Percentiles rank a stretch among this genome's conserved stretches.
Conservation (phyloP, 108 stramenopile species). For the Fragilaria crotonensis region DNA sequence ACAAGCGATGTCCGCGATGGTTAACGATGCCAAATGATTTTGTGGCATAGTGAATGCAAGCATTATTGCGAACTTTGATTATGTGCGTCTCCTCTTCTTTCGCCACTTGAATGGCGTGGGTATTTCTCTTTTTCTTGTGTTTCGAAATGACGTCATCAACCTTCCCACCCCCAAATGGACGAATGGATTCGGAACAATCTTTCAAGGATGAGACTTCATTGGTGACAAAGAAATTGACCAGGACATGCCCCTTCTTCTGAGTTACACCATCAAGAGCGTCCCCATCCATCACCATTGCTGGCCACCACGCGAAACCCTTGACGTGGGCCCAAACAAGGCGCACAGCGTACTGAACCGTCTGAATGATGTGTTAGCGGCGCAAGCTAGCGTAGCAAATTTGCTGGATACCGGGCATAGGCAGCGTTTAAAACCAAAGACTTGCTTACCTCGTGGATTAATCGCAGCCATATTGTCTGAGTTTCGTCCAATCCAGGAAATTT, state of each 20-base stretch:
- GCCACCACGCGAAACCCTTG: slow-evolving; percentile 75
- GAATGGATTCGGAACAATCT: slow-evolving; percentile 37
- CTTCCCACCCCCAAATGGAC: slow-evolving; percentile 37
- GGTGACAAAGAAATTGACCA: slow-evolving; percentile 53
- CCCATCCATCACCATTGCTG: slow-evolving; percentile 50
- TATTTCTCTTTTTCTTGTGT: slow-evolving; percentile 62
- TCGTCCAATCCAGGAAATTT: slow-evolving; percentile 11
- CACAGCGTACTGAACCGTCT: slow-evolving; percentile 30
- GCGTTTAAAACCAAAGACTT: too few species aligned
- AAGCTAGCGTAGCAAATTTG: too few species aligned
- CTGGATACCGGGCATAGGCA: too few species aligned
- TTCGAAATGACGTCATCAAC: slow-evolving; percentile 49
- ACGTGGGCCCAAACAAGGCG: slow-evolving; percentile 61
- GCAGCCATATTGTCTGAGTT: slow-evolving; percentile 39
- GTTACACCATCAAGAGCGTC: slow-evolving; percentile 8
- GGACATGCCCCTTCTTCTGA: slow-evolving; percentile 31
- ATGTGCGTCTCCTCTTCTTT: slow-evolving; percentile 32
- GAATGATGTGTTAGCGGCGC: too few species aligned
- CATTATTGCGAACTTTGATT: slow-evolving; percentile 37
- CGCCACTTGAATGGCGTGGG: slow-evolving; percentile 26
- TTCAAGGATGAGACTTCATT: slow-evolving; percentile 43
- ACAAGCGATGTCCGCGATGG: slow-evolving; percentile 8
- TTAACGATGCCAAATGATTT: slow-evolving; percentile 38
- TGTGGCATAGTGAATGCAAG: slow-evolving; percentile 34
- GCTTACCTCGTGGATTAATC: slow-evolving; percentile 9